These are phyloP conservation scores for Stenocarpella maydis DNA, from an alignment of 2,329 filamentous ascomycete species.

Conservation along the genomic window DNA sequence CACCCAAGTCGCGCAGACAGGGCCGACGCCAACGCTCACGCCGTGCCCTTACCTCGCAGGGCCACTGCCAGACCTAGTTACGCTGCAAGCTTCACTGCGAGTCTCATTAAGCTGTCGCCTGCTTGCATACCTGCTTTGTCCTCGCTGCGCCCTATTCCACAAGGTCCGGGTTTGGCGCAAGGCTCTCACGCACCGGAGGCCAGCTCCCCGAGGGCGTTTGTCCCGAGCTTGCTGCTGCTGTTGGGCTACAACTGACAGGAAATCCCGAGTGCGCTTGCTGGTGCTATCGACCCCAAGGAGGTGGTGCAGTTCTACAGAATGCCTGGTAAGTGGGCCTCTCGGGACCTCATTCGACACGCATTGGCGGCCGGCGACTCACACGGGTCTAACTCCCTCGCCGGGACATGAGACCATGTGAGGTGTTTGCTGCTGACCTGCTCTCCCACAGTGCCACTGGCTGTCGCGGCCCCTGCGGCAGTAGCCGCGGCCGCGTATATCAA, in stretches of 20 bases:
- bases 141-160: not conserved
- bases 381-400: not conserved
- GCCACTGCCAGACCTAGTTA: not conserved
- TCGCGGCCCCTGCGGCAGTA: slow-evolving; percentile 67
- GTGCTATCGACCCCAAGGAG: not conserved
- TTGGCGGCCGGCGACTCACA: not conserved
- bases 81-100: not conserved
- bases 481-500: slow-evolving; percentile 81
- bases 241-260: not conserved
- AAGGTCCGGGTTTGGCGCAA: not conserved
- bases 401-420: too few relatives aligned
- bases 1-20: not conserved
- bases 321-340: slow-evolving; percentile 27
- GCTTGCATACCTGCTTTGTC: not conserved
- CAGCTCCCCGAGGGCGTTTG: not conserved
- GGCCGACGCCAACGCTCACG: not conserved
- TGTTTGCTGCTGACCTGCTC: slow-evolving; percentile 32
- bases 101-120: slow-evolving; percentile 8
- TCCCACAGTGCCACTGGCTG: slow-evolving; percentile 57
- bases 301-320: slow-evolving; percentile 17
- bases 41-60: not conserved
- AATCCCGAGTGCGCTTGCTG: not conserved
- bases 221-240: not conserved
- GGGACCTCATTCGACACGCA: not conserved
- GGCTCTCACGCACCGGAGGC: not conserved